Percentiles rank a stretch among this genome's conserved stretches.
Evolutionary conservation across 1,139 yeast species (phyloP).

Genomic region (Yamadazyma atlantica): DNA sequence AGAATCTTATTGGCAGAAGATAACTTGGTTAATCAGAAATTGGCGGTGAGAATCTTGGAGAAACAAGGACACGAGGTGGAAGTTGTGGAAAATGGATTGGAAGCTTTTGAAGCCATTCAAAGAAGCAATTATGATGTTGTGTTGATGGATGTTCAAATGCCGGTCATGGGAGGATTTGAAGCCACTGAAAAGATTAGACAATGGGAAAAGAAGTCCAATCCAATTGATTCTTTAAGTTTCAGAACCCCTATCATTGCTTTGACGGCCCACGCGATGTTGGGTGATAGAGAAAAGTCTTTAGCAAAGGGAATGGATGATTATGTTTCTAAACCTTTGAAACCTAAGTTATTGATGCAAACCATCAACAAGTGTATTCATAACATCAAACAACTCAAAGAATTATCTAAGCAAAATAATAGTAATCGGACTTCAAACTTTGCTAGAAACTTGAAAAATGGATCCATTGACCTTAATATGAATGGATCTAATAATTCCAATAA

Average conservation of each 20-base stretch:
- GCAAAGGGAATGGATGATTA: conserved; percentile 92
- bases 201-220: conserved; percentile 81
- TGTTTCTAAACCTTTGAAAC: conserved; percentile 82
- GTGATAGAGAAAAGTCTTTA: conserved; percentile 81
- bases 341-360: conserved; percentile 77
- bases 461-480: conserved; percentile 21
- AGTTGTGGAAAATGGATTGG: conserved; percentile 83
- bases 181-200: conserved; percentile 84
- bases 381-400: conserved; percentile 56
- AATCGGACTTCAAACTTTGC: conserved; percentile 50
- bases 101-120: conserved; percentile 76
- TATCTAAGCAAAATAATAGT: conserved; percentile 49
- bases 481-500: conserved; percentile 7
- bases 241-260: conserved; percentile 86
- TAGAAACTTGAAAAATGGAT: conserved; percentile 41
- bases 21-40: conserved; percentile 80
- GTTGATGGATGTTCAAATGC: conserved; percentile 94
- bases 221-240: conserved; percentile 62
- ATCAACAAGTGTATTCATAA: conserved; percentile 80
- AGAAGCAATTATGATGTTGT: conserved; percentile 71
- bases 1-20: conserved; percentile 82
- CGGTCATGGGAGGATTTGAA: conserved; percentile 92
- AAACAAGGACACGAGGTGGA: conserved; percentile 81
- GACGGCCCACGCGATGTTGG: conserved; percentile 91
- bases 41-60: conserved; percentile 79